Percentiles rank a stretch among this genome's conserved stretches.
These are phyloP conservation scores for Podospora pseudocomata DNA, from an alignment of 495 filamentous ascomycete genomes.

Conservation along the genomic window DNA sequence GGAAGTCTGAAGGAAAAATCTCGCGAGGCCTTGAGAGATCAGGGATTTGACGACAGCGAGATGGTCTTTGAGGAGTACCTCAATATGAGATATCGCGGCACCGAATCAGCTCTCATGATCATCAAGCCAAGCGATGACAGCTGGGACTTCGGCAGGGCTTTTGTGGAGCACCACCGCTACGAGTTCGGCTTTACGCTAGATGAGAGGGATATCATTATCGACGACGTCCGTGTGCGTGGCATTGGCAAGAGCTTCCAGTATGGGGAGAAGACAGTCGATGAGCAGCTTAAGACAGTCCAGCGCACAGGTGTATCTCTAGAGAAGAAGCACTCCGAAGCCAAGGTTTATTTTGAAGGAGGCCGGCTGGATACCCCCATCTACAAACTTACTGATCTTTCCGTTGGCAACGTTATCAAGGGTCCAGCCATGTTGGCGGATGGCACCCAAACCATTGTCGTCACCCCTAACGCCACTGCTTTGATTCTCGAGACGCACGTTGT, in stretches of 20 bases:
- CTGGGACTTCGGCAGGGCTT: slow-evolving; percentile 78
- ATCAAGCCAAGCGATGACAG: slow-evolving; percentile 62
- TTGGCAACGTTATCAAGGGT: slow-evolving; percentile 74
- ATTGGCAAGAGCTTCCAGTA: slow-evolving; percentile 83
- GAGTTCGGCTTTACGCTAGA: slow-evolving; percentile 94
- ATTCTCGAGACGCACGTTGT: slow-evolving; percentile 70
- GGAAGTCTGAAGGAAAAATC: slow-evolving; percentile 67
- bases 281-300: slow-evolving; percentile 66
- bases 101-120: slow-evolving; percentile 85
- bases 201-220: slow-evolving; percentile 84
- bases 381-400: slow-evolving; percentile 69
- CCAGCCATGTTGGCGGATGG: slow-evolving; percentile 92
- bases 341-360: slow-evolving; percentile 70
- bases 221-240: slow-evolving; percentile 84
- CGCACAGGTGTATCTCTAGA: slow-evolving; percentile 42
- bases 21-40: slow-evolving; percentile 57
- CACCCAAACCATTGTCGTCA: slow-evolving; percentile 93
- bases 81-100: slow-evolving; percentile 85
- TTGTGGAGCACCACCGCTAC: slow-evolving; percentile 81
- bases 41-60: slow-evolving; percentile 68
- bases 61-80: slow-evolving; percentile 85
- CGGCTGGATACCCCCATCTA: slow-evolving; percentile 81
- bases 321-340: slow-evolving; percentile 54
- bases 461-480: slow-evolving; percentile 70
- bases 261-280: slow-evolving; percentile 73